Percentiles rank a stretch among this genome's conserved stretches.
These are phyloP conservation scores for Apiotrichum sp. DNA, from an alignment of 1,284 basidiomycete genomes.

Conservation along the genomic window DNA sequence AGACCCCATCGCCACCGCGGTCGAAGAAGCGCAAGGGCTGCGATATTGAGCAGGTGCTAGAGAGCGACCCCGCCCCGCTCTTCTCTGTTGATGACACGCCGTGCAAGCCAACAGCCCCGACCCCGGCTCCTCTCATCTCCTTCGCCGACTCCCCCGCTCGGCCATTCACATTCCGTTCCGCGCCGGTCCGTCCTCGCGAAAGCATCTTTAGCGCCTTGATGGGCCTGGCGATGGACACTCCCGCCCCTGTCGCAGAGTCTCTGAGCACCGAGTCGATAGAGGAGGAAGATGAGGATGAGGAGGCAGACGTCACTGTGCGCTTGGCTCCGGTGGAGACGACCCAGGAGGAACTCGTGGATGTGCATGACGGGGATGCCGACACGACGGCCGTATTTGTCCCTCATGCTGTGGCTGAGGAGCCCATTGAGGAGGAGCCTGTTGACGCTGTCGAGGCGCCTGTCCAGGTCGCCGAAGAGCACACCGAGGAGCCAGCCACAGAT, in stretches of 20 bases:
- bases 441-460: neutral
- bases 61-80: neutral
- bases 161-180: slow-evolving; percentile 9
- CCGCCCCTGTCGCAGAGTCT: neutral
- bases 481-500: neutral
- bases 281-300: neutral
- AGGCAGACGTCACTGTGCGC: neutral
- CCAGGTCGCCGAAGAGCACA: no score
- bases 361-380: neutral
- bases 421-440: neutral
- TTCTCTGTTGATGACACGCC: neutral
- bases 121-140: slow-evolving; percentile 11
- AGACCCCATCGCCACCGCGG: neutral
- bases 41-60: slow-evolving; percentile 1
- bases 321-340: neutral
- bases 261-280: neutral
- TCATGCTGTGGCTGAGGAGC: neutral
- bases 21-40: slow-evolving; percentile 15
- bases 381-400: neutral
- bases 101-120: neutral
- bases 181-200: neutral
- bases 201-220: slow-evolving; percentile 12
- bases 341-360: no score
- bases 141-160: slow-evolving; percentile 11
- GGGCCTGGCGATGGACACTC: slow-evolving; percentile 1